Base-by-base conservation (phyloP, 805 yeast species). In the Tetrapisispora iriomotensis region DNA sequence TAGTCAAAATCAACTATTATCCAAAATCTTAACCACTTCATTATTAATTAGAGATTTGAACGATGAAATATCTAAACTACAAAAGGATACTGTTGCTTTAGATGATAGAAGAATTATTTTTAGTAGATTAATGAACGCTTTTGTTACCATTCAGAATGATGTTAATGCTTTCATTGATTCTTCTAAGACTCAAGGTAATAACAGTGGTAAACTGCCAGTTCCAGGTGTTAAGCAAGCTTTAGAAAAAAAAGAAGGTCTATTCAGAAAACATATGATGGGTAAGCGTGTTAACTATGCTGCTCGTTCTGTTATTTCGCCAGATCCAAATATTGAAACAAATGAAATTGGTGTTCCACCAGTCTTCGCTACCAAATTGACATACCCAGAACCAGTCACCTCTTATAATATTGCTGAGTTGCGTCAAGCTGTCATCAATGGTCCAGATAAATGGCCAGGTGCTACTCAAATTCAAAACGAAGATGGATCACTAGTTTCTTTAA, bases 201-300 rank as follows among this genome's bases (percentile, higher is more conserved):
- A 79, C 19, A 77, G 82, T 10, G 75, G 79, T 46, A 64, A 75
- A 36, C 53, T 54, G 25, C 88, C 96, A 20, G 74, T 76, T 29
- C 99, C 99, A 2, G 99, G 99, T 68, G 77, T 92, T 54, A 92
- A 92, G 61, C 98, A 92, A 70, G 94, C 95, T 9, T 71, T 92
- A 56, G 99, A 92, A 65, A 90, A 92, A 78, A 92, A 92, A 62
- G 99, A 92, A 66, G 99, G 99, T 60, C 71, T 90, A 48, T 92
- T 92, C 72, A 78, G 99, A 70, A 92, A 90, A 61, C 95, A 92
- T 59, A 92, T 92, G 98, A 92, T 92, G 99, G 99, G 99, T 61
- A 92, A 92, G 72, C 87, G 99, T 71, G 99, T 92, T 44, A 94
- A 92, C 62, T 90, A 85, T 57, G 96, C 97, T 39, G 98, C 98